Evolutionary conservation across 2,329 filamentous ascomycete species (phyloP), one percentile per base, ranked within the genome.

Genomic region (Ceratocystis diversiconidia): DNA sequence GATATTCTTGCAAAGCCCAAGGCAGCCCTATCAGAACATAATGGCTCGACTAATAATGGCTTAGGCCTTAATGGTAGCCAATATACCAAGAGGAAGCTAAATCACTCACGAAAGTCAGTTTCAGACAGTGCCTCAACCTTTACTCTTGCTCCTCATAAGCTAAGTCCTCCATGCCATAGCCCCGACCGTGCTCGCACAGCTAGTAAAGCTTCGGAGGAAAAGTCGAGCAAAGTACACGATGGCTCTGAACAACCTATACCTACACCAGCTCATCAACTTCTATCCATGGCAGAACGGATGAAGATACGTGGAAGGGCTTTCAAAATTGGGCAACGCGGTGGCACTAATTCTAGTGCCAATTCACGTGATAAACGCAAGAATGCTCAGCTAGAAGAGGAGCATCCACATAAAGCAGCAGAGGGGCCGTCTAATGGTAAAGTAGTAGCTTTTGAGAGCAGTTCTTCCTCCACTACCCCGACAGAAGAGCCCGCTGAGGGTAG

Each of bases 231-330:
- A 65, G 68, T 63, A 52, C 62, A 46, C 1, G 44, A 48, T 3
- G 6, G 4, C n/a, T 36, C 3, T 7, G 12, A 22, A 12, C 19
- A 25, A n/a, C 2, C 19, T 36, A 7, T n/a, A 63, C 44, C 69
- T 55, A 28, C 69, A 41, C 57, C 69, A 3, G 65, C 48, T 2
- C 68, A 36, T 44, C 68, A 74, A 10, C 77, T 80, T 61, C 75
- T 84, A 74, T 84, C 82, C 5, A 79, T 85, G 78, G 77, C 78
- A 46, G 82, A 84, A 69, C 77, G 80, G n/a, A 79, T 83, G 76
- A 80, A 78, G 43, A 73, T 82, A 1, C 76, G 74, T 63, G 82
- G 81, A 10, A 83, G 78, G 71, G 79, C 76, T 63, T 77, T 84
- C 69, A 82, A 78, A 72, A 83, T 84, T 57, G 73, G 75, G 25